Base-by-base conservation (phyloP, 2,329 filamentous ascomycete species). In the Pseudogymnoascus sp. region DNA sequence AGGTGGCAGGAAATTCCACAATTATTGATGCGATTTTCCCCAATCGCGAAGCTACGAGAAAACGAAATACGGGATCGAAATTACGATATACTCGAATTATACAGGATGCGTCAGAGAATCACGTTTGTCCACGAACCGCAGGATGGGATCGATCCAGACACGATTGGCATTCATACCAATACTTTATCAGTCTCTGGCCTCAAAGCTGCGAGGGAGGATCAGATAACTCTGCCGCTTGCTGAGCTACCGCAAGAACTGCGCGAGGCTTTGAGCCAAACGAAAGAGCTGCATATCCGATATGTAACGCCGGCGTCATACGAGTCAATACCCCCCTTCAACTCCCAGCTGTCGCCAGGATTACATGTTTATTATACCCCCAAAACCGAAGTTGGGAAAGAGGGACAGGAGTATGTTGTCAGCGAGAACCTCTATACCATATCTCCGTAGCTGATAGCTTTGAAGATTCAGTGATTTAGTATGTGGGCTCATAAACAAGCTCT, bases 281-380 rank as follows among this genome's bases (percentile, higher is more conserved):
- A 88, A 69, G 87, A 91, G 74, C 77, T 97, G 44, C 89, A 93
- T 74, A 78, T 97, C 64, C 85, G 89, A 73, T 96, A 92, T 90
- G 82, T 84, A n/a, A 84, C 86, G 13, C 77, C 84, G 2, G 70
- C 72, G 6, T 70, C 80, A 1, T 87, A 87, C 72, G 77, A 83
- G 40, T 78, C 83, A 1, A 78, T 87, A 50, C 81, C 87, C 40
- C 93, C 93, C 1, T 88, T 95, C 70, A 79, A 84, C 47, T 91
- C 91, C 61, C 84, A 89, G 64, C 75, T 92, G 13, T 86, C 91
- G 1, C 87, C 93, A 0, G 93, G 93, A 2, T 78, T 97, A 21
- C 92, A 97, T 78, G 79, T 92, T 26, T 89, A 89, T 70, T 92
- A 87, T 72, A 89, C 88, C 0, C 88, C 89, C 0, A 28, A 50